Base-by-base conservation (phyloP, 805 yeast genomes). In the Wickerhamiella vanderwaltii region DNA sequence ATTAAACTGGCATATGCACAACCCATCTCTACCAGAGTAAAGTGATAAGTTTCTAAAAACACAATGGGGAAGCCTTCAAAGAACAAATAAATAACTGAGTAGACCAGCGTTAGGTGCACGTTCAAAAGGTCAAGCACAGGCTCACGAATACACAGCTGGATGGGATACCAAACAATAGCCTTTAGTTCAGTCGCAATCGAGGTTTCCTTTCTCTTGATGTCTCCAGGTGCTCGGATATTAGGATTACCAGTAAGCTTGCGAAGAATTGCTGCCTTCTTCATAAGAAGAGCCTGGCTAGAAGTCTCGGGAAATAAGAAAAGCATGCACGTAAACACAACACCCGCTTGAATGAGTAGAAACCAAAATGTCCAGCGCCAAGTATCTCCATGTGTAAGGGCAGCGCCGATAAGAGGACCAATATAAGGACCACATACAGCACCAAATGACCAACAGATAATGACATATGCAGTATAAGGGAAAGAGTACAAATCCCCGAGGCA, bases 61-160 rank as follows among this genome's bases (percentile, higher is more conserved):
- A 72, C 74, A 28, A 75, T 61, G 7, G 83, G 82, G 58, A 72
- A 73, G 4, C 73, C 75, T 56, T 77, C 81, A 50, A 75, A 72
- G 63, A 72, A 75, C 17, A 73, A 54, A 54, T 73, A 77, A 46
- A 72, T 48, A 23, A 68, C 56, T 22, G 77, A 71, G 54, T 75
- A 76, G 5, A 67, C 61, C 39, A 75, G 50, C 0, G 76, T 73
- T 48, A 70, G 59, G 54, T 73, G 74, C 22, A 68, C 15, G 51
- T 75, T 67, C 45, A 74, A 66, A 23, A 73, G 61, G 15, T 75
- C 43, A n/a, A 75, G 68, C 20, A 71, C 72, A 0, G 81, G 82
- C 54, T 76, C 82, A 39, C 55, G 47, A 19, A 67, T 24, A n/a
- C 69, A 63, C 43, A 76, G 61, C 41, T 66, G 66, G 16, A 60